Conservation (phyloP, 1,284 basidiomycete genomes). For the Grifola frondosa region DNA sequence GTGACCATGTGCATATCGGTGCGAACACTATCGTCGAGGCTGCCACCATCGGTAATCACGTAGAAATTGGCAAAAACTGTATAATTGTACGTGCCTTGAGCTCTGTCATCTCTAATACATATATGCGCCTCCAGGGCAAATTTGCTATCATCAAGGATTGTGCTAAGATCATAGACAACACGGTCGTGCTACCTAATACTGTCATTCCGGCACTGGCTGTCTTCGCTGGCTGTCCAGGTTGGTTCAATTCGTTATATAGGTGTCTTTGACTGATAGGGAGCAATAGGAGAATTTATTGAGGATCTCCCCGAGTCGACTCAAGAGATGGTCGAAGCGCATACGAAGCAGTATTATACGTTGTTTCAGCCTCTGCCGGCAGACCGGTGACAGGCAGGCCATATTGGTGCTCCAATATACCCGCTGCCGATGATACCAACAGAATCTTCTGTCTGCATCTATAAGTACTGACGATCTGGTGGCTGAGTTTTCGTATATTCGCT, state of each 20-base stretch:
- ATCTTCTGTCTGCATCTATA: no score
- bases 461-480: no score
- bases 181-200: conserved; percentile 89
- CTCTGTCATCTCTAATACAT: no score
- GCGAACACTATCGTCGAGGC: conserved; percentile 87
- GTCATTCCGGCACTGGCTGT: conserved; percentile 86
- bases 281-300: conserved; percentile 70
- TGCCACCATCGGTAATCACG: conserved; percentile 88
- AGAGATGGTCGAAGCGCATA: conserved; percentile 55
- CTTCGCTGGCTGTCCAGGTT: conserved; percentile 89
- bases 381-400: no score
- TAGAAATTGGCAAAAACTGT: conserved; percentile 92
- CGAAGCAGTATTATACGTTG: conserved; percentile 69
- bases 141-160: conserved; percentile 97
- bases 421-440: no score
- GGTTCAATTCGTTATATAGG: conserved; percentile 11
- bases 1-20: conserved; percentile 92
- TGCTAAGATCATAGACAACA: conserved; percentile 81
- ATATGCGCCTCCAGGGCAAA: conserved; percentile 71
- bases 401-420: no score
- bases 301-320: conserved; percentile 82
- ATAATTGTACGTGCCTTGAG: conserved; percentile 71
- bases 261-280: not conserved
- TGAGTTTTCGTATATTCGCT: no score
- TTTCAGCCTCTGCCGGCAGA: conserved; percentile 39